A percentile compares a stretch with the other conserved stretches of the same genome.
Evolutionary conservation across 345 rosid genomes (phyloP).

Genomic region (Murraya paniculata): DNA sequence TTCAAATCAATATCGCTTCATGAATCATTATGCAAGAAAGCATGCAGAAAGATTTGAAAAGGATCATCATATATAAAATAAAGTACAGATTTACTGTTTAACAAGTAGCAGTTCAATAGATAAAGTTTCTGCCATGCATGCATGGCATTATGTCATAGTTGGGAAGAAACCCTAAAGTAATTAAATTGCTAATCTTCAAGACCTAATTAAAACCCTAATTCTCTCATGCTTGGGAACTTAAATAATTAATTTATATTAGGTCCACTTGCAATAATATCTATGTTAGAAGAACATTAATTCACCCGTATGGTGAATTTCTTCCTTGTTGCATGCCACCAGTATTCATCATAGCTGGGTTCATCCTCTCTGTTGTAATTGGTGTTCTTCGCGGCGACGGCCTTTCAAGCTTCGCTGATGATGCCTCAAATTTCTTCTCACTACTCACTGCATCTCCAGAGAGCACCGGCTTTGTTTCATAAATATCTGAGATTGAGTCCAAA

Average conservation of each 20-base stretch:
- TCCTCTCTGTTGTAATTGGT: conserved; percentile 42
- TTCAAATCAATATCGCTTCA: too few species aligned
- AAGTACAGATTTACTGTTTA: conserved; percentile 16
- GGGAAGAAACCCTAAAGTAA: conserved; percentile 14
- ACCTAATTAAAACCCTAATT: conserved; percentile 24
- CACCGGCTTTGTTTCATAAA: conserved; percentile 68
- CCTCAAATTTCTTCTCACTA: conserved; percentile 45
- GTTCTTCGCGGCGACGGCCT: conserved; percentile 74
- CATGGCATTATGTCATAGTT: conserved; percentile 28
- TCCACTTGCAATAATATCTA: conserved; percentile 6
- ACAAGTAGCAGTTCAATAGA: conserved; percentile 20
- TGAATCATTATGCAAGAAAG: not conserved
- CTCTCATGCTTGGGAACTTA: conserved; percentile 8
- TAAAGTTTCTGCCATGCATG: conserved; percentile 16
- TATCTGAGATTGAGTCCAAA: conserved; percentile 67
- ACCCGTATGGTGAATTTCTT: conserved; percentile 62
- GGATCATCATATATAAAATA: not conserved
- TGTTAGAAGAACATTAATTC: conserved; percentile 11
- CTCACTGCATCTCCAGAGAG: conserved; percentile 50
- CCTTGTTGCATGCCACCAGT: conserved; percentile 47
- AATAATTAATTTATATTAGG: conserved; percentile 12
- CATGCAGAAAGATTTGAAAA: not conserved
- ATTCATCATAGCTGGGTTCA: conserved; percentile 49
- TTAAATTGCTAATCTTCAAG: conserved; percentile 19
- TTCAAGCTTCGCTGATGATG: conserved; percentile 39